Conservation (phyloP, 768 basidiomycete species). For the Boletus rubescentipes region DNA sequence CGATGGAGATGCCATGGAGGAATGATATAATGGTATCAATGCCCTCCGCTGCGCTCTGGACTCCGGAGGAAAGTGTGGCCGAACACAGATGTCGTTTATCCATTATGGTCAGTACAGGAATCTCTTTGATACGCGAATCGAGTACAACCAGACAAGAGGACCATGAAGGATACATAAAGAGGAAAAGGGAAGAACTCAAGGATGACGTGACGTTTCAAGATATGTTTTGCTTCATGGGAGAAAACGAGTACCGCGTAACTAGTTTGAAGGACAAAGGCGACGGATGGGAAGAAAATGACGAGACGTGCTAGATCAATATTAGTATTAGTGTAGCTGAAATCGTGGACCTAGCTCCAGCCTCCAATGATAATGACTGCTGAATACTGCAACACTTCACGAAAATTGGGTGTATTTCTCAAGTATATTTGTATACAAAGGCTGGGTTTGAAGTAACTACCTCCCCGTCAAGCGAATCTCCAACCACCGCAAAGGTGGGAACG, state of each 20-base stretch:
- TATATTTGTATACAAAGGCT: too few species aligned
- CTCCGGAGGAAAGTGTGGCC: background rate
- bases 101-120: background rate
- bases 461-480: conserved; percentile 47
- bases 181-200: background rate
- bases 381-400: too few species aligned
- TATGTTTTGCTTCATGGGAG: background rate
- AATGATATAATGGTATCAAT: conserved; percentile 1
- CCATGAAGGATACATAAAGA: background rate
- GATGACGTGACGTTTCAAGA: background rate
- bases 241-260: too few species aligned
- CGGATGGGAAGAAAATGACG: background rate
- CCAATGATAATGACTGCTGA: too few species aligned
- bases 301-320: too few species aligned
- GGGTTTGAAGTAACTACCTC: too few species aligned
- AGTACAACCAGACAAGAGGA: background rate
- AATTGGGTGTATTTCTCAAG: too few species aligned
- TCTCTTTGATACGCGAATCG: background rate
- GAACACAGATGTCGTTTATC: background rate
- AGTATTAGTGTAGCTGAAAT: too few species aligned
- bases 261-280: background rate
- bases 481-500: conserved; percentile 48
- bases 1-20: background rate
- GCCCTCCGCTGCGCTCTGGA: background rate
- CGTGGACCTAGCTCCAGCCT: too few species aligned